Percentiles rank a stretch among this genome's conserved stretches.
These are phyloP conservation scores for Mycena venus DNA, from an alignment of 768 basidiomycete genomes.

Conservation along the genomic window DNA sequence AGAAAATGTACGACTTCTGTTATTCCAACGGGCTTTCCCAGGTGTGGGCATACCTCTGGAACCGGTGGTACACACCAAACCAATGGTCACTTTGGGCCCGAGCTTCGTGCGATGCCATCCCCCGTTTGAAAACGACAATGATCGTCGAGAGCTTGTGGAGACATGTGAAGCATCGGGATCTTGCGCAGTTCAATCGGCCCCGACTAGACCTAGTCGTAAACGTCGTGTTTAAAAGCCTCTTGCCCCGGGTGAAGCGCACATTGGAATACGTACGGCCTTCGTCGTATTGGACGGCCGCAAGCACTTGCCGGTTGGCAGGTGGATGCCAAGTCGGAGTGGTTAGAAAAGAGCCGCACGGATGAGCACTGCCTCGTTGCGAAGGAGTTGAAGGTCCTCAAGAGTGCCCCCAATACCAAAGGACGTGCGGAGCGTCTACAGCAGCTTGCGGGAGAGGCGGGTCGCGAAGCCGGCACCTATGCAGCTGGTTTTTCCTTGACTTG, in stretches of 20 bases:
- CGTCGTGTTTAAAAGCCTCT: slow-evolving; percentile 14
- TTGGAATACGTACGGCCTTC: slow-evolving; percentile 31
- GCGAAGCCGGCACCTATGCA: slow-evolving; percentile 28
- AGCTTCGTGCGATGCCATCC: slow-evolving; percentile 28
- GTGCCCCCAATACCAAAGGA: neutral
- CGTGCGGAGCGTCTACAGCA: slow-evolving; percentile 3
- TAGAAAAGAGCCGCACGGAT: slow-evolving; percentile 31
- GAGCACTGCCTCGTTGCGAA: slow-evolving; percentile 32
- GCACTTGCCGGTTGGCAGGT: slow-evolving; percentile 37
- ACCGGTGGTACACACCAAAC: slow-evolving; percentile 41
- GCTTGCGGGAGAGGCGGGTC: slow-evolving; percentile 28
- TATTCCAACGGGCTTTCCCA: slow-evolving; percentile 35
- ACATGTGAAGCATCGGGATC: no score
- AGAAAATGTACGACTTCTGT: slow-evolving; percentile 42
- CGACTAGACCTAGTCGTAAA: slow-evolving; percentile 37
- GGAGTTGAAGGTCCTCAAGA: slow-evolving; percentile 30
- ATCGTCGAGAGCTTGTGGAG: no score
- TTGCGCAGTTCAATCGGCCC: slow-evolving; percentile 36
- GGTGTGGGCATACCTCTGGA: slow-evolving; percentile 47
- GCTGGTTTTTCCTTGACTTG: slow-evolving; percentile 33
- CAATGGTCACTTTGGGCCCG: slow-evolving; percentile 41
- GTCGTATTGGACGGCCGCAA: slow-evolving; percentile 28
- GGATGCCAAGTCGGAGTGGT: no score
- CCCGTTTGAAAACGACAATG: no score
- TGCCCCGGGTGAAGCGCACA: no score